Percentiles rank a stretch among this genome's conserved stretches.
Evolutionary conservation across 139 green algal species (phyloP).

Genomic region (Pleodorina starrii): DNA sequence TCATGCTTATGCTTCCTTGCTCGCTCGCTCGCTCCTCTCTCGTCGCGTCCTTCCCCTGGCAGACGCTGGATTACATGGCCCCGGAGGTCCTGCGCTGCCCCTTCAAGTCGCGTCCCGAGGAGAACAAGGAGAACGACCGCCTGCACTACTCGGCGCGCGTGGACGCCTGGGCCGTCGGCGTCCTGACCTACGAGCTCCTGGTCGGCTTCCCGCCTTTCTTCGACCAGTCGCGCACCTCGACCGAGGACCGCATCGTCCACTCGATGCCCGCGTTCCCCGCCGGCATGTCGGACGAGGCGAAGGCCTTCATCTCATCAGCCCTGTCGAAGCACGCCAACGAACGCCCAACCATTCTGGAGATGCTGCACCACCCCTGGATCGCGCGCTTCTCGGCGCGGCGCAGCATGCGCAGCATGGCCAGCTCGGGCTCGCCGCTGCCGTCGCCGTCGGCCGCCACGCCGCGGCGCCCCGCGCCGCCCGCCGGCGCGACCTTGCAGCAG

Average conservation of each 20-base stretch:
- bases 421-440: background rate
- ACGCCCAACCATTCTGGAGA: conserved; percentile 63
- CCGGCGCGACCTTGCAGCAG: background rate
- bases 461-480: conserved; percentile 19
- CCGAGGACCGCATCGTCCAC: conserved; percentile 66
- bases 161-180: conserved; percentile 91
- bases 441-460: conserved; percentile 19
- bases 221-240: conserved; percentile 67
- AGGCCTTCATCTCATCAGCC: conserved; percentile 61
- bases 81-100: conserved; percentile 76
- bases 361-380: conserved; percentile 73
- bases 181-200: conserved; percentile 91
- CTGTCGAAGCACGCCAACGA: conserved; percentile 67
- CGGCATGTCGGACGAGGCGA: conserved; percentile 54
- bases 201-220: conserved; percentile 87
- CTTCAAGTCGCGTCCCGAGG: conserved; percentile 77
- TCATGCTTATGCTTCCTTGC: no score
- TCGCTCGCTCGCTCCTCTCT: no score
- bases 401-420: conserved; percentile 54
- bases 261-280: conserved; percentile 57
- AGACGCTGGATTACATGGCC: conserved; percentile 69
- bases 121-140: conserved; percentile 78
- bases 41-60: no score
- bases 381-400: conserved; percentile 61
- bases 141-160: conserved; percentile 74